Evolutionary conservation across 1,139 yeast genomes (phyloP).

Genomic region (Kodamaea sp.): DNA sequence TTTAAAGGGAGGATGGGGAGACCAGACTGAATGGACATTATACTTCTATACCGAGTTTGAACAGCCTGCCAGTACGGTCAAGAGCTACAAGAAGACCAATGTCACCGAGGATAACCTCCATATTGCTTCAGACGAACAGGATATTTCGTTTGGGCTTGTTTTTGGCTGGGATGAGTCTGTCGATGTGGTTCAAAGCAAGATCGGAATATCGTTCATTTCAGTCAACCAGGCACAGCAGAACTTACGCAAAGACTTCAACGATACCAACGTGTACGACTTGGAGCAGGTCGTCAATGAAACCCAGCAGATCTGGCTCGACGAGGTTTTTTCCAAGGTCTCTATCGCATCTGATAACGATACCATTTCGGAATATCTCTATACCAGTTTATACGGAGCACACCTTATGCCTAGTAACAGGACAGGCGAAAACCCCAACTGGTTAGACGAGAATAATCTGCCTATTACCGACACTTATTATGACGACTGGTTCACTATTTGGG

Average conservation of each 20-base stretch:
- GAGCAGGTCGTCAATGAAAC: slow-evolving; percentile 22
- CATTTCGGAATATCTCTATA: slow-evolving; percentile 25
- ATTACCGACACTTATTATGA: slow-evolving; percentile 29
- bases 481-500: slow-evolving; percentile 46
- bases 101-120: slow-evolving; percentile 1
- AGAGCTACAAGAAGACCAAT: slow-evolving; percentile 15
- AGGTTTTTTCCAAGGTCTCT: slow-evolving; percentile 26
- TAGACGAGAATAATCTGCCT: slow-evolving; percentile 15
- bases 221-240: slow-evolving; percentile 32
- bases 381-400: slow-evolving; percentile 35
- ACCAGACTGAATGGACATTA: slow-evolving; percentile 29
- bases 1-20: slow-evolving; percentile 36
- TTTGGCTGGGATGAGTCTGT: slow-evolving; percentile 19
- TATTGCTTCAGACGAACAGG: slow-evolving; percentile 12
- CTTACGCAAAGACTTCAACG: slow-evolving; percentile 21
- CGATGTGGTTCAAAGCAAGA: slow-evolving; percentile 19
- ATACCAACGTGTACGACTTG: slow-evolving; percentile 19
- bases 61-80: slow-evolving; percentile 14
- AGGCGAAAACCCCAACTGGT: slow-evolving; percentile 34
- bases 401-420: slow-evolving; percentile 38
- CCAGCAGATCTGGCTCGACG: slow-evolving; percentile 25
- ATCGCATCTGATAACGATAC: slow-evolving; percentile 22
- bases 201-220: slow-evolving; percentile 37
- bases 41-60: slow-evolving; percentile 33
- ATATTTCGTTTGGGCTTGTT: slow-evolving; percentile 24